A percentile compares a stretch with the other conserved stretches of the same genome.
phyloP scores from a whole-genome alignment of 1,139 yeast species.

The Yamadazyma atmosphaerica region DNA sequence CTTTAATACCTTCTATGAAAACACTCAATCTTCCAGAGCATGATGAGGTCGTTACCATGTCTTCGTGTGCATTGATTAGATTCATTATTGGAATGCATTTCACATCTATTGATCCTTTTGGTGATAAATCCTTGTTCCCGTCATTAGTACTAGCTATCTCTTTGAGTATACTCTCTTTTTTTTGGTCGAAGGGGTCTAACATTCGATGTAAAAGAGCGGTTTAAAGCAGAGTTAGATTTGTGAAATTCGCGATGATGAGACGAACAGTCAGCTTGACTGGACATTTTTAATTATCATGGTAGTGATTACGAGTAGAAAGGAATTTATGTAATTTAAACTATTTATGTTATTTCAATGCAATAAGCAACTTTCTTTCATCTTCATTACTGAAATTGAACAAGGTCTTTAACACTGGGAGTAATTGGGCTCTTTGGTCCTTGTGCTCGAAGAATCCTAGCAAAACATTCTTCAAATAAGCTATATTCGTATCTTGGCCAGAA shows the following conservation, averaged over 20 bases:
- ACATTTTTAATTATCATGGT: too few relatives aligned
- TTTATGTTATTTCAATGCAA: slow-evolving; percentile 50
- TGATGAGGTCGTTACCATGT: slow-evolving; percentile 84
- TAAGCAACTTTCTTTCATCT: slow-evolving; percentile 70
- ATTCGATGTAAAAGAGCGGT: slow-evolving; percentile 13
- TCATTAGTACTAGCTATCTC: slow-evolving; percentile 50
- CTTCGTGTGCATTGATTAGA: slow-evolving; percentile 58
- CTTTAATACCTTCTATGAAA: slow-evolving; percentile 64
- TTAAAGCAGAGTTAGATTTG: background rate
- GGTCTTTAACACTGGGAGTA: slow-evolving; percentile 82
- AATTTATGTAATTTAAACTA: too few relatives aligned
- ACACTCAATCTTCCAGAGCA: slow-evolving; percentile 88
- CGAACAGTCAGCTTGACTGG: too few relatives aligned
- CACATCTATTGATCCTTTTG: slow-evolving; percentile 80
- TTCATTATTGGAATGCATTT: slow-evolving; percentile 70
- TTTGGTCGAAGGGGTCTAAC: slow-evolving; percentile 66
- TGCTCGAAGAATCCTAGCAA: slow-evolving; percentile 86
- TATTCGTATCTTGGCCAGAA: slow-evolving; percentile 29
- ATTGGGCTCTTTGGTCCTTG: slow-evolving; percentile 81
- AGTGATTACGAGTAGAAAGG: too few relatives aligned
- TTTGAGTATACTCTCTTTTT: slow-evolving; percentile 56
- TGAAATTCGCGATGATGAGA: slow-evolving; percentile 4
- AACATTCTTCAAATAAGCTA: slow-evolving; percentile 85
- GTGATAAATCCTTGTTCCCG: slow-evolving; percentile 65
- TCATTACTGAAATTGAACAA: slow-evolving; percentile 64